Evolutionary conservation across 2,329 filamentous ascomycete species (phyloP), one percentile per base, ranked within the genome.

Genomic region (Zymoseptoria ardabiliae): DNA sequence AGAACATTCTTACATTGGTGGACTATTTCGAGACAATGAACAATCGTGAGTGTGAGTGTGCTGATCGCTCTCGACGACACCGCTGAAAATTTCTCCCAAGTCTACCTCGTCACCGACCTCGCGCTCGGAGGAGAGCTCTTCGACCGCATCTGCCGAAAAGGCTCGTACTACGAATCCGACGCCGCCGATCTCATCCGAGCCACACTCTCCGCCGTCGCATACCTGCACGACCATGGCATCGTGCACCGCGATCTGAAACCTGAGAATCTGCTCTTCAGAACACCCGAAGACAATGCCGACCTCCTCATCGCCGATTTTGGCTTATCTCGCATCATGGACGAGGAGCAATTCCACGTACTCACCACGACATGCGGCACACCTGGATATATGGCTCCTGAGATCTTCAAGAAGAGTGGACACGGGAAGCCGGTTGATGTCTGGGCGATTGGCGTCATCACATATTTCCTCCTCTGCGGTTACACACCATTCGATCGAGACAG

Each of bases 1-100:
- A 94, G 75, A 99, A 99, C 73, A 97, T 99, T 73, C 79, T 99
- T 62, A 99, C 94, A 1, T 82, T 99, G 60, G 94, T 97, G 69
- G 94, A 99, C 79, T 99, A 97, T 77, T 99, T 99, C 72, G 94
- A 99, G 79, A 99, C 94, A 6, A 96, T 97, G 90, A 97, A 99
- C 79, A 99, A 99, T 77, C 83, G 85, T 87, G 76, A 59, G 81
- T 69, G 13, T 19, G 51, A 11, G 20, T 17, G 20, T 7, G 13
- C 22, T 21, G 13, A n/a, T 6, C 9, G 1, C 7, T 3, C 7
- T 6, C 35, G 13, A 23, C 11, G 20, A 49, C 1, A 4, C 10
- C 35, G 41, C 65, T 63, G 35, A 53, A 64, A 22, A 35, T 54
- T 4, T 4, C 23, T 49, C 41, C 25, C 22, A 54, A 86, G 84